A percentile compares a stretch with the other conserved stretches of the same genome.
phyloP scores from a whole-genome alignment of 441 rosid genomes.

The Adansonia madagascariensis region DNA sequence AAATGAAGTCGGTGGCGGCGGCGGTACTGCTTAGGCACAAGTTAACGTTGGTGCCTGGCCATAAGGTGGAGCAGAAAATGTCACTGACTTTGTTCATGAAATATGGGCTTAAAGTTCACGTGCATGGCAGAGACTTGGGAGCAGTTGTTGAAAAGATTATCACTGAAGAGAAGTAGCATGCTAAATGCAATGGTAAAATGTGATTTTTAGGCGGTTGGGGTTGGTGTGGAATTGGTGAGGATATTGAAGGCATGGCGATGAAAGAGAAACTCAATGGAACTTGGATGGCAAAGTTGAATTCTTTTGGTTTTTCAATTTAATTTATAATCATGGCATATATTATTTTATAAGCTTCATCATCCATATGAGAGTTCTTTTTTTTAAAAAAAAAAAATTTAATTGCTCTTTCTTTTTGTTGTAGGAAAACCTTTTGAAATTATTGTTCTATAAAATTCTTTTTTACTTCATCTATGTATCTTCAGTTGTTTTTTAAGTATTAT shows the following conservation, averaged over 20 bases:
- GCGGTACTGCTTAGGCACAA: constrained; percentile 78
- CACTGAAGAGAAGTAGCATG: constrained; percentile 22
- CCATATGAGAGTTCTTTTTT: neutral
- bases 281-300: too few relatives aligned
- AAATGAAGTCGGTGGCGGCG: constrained; percentile 91
- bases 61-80: constrained; percentile 94
- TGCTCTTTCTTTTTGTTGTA: neutral
- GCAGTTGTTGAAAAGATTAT: constrained; percentile 40
- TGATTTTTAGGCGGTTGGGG: neutral
- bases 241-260: too few relatives aligned
- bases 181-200: constrained; percentile 20
- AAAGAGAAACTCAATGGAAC: too few relatives aligned
- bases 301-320: neutral
- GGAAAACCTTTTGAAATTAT: neutral
- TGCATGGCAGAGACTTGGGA: constrained; percentile 61
- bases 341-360: neutral
- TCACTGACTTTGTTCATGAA: constrained; percentile 91
- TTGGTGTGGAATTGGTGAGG: too few relatives aligned
- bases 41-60: constrained; percentile 66
- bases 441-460: neutral
- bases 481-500: neutral
- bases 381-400: too few relatives aligned
- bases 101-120: constrained; percentile 71
- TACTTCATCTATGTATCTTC: neutral
- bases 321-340: neutral